Evolutionary conservation across 2,329 filamentous ascomycete genomes (phyloP), one percentile per base, ranked within the genome.

Genomic region (Mycogone perniciosa): DNA sequence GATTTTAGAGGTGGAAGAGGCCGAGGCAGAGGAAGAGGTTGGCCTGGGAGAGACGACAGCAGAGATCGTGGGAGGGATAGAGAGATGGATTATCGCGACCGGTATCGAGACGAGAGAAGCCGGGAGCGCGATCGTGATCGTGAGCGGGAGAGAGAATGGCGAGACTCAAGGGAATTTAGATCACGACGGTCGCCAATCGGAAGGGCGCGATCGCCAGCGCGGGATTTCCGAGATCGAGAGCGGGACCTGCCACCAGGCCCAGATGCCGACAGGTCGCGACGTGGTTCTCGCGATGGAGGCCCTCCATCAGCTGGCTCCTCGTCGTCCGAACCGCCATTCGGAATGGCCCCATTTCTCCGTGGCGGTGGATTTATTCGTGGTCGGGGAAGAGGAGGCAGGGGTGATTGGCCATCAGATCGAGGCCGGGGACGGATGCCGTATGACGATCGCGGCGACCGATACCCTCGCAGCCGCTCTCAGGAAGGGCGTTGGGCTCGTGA

Each of bases 261-360:
- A 6, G 86, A 90, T 56, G 75, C 82, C 6, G 82, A 84, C 52
- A 77, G 86, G 52, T 80, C 82, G 13, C 76, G 86, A 48, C 76
- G 86, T 43, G 82, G 79, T 11, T 89, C 86, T 7, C 76, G 87
- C 60, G 87, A 91, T 60, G 86, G 66, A 7, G 71, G 86, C 0
- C 85, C 86, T 8, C 77, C 82, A 26, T 87, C 85, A 1, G 85
- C 84, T 13, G 84, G 84, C 4, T 88, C 86, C 3, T 82, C 81
- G 7, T 82, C 81, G 26, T 87, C 86, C 0, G 86, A 90, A 55
- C 76, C 80, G 9, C 75, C 79, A 1, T 84, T 85, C 51, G 77
- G 74, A 13, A 62, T 68, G 54, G 67, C 73, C 7, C 73, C 74
- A 7, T 74, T 76, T 7, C 76, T 76, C 49, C 77, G 78, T 8